phyloP scores from a whole-genome alignment of 176 grass and related monocot genomes.

The Sorghum bicolor region Sorghum_bicolor_NCBIv3 NC_012870.2:10429501-10430000 shows the following conservation, averaged over 20 bases:
- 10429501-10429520: neutral
- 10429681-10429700: neutral
- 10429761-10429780: neutral
- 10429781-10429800: neutral
- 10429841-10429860: neutral
- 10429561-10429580: conserved; percentile 99
- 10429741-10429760: neutral
- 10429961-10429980: neutral
- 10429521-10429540: conserved; percentile 72
- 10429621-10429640: conserved; percentile 20
- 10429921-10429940: conserved; percentile 1
- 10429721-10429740: neutral
- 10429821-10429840: neutral
- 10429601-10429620: conserved; percentile 54
- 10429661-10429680: neutral
- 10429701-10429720: neutral
- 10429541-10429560: conserved; percentile 93
- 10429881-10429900: neutral
- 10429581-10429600: conserved; percentile 99
- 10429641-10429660: neutral
- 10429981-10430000: neutral
- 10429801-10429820: neutral
- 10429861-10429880: neutral
- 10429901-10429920: neutral
- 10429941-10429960: conserved; percentile 6